Conservation (phyloP, 768 basidiomycete genomes). For the Mycena floridula region DNA sequence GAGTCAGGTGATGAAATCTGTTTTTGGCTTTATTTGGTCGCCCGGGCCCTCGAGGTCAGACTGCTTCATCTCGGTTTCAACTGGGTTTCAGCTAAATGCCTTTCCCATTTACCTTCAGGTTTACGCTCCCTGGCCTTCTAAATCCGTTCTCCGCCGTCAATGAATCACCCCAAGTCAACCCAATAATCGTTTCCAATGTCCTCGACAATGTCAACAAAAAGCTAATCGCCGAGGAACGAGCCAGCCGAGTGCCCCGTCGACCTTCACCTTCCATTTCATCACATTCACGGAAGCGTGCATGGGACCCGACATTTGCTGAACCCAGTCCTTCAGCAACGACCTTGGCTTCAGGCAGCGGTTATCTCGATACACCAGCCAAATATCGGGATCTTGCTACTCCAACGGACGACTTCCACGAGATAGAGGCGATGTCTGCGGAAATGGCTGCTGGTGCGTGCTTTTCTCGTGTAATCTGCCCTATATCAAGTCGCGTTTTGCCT, state of each 20-base stretch:
- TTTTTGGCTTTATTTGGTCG: too few species aligned
- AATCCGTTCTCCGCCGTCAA: slow-evolving; percentile 54
- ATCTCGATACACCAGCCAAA: slow-evolving; percentile 65
- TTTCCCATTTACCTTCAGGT: slow-evolving; percentile 70
- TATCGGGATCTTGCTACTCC: slow-evolving; percentile 27
- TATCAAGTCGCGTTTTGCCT: slow-evolving; percentile 8
- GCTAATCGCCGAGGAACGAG: background rate
- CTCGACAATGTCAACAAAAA: background rate
- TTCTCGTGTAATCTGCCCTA: slow-evolving; percentile 7
- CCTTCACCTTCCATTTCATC: slow-evolving; percentile 34
- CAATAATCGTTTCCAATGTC: background rate
- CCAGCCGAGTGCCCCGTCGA: slow-evolving; percentile 13
- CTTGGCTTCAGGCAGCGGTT: slow-evolving; percentile 51
- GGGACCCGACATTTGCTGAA: slow-evolving; percentile 60
- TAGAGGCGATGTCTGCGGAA: slow-evolving; percentile 20
- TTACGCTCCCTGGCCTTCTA: slow-evolving; percentile 55
- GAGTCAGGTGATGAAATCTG: too few species aligned
- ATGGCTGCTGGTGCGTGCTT: slow-evolving; percentile 20
- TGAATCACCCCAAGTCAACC: slow-evolving; percentile 16
- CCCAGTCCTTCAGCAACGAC: slow-evolving; percentile 47
- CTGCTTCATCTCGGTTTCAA: too few species aligned
- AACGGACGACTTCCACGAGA: slow-evolving; percentile 26
- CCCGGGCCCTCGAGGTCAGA: too few species aligned
- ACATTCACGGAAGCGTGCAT: slow-evolving; percentile 58
- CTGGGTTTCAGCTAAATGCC: slow-evolving; percentile 35